Base-by-base conservation (phyloP, 306 rosid species). In the Comarum palustre region DNA sequence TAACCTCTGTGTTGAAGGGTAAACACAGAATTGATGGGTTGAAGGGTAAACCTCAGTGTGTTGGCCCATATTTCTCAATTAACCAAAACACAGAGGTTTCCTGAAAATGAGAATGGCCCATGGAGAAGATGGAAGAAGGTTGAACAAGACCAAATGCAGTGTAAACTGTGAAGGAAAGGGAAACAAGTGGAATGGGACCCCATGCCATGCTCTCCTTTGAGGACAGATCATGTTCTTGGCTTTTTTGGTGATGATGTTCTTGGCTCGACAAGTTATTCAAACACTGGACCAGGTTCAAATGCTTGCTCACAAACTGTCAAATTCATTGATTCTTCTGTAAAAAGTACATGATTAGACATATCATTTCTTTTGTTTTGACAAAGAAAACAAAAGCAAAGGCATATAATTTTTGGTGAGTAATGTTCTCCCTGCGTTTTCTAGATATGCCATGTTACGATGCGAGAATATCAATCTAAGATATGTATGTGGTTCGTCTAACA, bases 141-240 rank as follows among this genome's bases (percentile, higher is more conserved):
- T 11, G 75, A 59, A 29, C 20, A 29, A 78, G 90, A 77, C 81
- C 77, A 77, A 84, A 87, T 91, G 73, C 92, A 87, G 43, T 82
- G 63, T 52, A 20, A 52, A 20, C 59, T 52, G 59, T 52, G 20
- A 52, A 20, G 90, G 77, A 69, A 27, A 72, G 81, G 60, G 76
- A 69, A 77, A 71, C 79, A 69, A 62, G 48, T 1, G 81, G 83
- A 77, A 62, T 83, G 88, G 86, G 77, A 87, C 80, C 82, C 87
- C 92, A 85, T 84, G 71, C 88, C 94, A 84, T 85, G 75, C 84
- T 78, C 80, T 75, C 52, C 31, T 62, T 42, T 58, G 41, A 75
- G 73, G 79, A 77, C 88, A 85, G 67, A 73, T 87, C 89, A 82
- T 75, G 90, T 43, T 63, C 66, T 81, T 73, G 80, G 27, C 73